Evolutionary conservation across 2,329 filamentous ascomycete species (phyloP).

Genomic region (Cadophora sp.): DNA sequence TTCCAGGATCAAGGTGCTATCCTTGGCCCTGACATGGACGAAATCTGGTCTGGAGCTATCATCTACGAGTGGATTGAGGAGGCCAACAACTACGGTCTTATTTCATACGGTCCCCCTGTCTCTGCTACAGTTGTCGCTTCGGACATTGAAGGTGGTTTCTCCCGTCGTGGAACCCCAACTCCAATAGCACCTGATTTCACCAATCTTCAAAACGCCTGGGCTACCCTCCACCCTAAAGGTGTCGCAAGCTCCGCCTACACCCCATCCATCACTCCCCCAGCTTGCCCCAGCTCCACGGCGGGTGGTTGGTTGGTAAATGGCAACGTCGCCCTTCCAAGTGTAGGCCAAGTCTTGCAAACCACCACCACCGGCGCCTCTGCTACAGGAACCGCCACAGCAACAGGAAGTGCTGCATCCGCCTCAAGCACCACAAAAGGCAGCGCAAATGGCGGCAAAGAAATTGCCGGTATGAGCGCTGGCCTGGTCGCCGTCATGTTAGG

Average conservation of each 20-base stretch:
- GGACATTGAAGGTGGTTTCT: constrained; percentile 68
- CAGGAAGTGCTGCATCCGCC: constrained; percentile 34
- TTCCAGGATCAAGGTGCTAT: constrained; percentile 80
- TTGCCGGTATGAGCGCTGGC: constrained; percentile 57
- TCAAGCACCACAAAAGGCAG: constrained; percentile 50
- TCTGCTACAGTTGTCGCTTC: constrained; percentile 60
- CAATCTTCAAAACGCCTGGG: constrained; percentile 81
- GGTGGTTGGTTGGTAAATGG: constrained; percentile 77
- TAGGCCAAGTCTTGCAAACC: constrained; percentile 28
- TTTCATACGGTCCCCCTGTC: constrained; percentile 73
- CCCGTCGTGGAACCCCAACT: constrained; percentile 74
- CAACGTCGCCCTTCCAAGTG: constrained; percentile 68
- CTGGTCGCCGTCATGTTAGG: constrained; percentile 59
- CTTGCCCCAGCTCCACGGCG: constrained; percentile 73
- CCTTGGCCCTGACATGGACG: constrained; percentile 75
- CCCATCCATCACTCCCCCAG: constrained; percentile 65
- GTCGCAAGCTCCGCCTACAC: constrained; percentile 71
- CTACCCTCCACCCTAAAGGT: constrained; percentile 72
- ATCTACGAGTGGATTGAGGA: constrained; percentile 93
- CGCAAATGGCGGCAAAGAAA: constrained; percentile 54
- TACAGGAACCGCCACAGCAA: constrained; percentile 39
- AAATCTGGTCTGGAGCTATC: constrained; percentile 76
- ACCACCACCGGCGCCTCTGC: constrained; percentile 44
- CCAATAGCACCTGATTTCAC: constrained; percentile 78
- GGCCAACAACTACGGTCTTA: constrained; percentile 80